Evolutionary conservation across 140 eudicot genomes (phyloP).

Genomic region (Bidens hawaiensis): DNA sequence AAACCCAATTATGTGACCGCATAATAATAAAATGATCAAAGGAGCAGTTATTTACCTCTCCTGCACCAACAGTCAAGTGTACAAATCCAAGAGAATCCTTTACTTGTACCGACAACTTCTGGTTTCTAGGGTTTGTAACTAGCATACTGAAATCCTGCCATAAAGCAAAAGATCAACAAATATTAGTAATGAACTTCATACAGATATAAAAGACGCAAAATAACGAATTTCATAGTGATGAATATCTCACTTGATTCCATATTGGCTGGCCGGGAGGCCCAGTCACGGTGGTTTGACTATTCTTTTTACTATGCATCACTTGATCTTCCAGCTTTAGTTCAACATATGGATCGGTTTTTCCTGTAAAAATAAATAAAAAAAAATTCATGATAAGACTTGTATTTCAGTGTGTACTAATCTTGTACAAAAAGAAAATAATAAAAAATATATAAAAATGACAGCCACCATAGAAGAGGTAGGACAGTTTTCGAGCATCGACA

Average conservation of each 20-base stretch:
- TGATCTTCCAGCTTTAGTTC: slow-evolving; percentile 68
- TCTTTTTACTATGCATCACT: slow-evolving; percentile 65
- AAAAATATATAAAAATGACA: slow-evolving; percentile 4
- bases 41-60: slow-evolving; percentile 44
- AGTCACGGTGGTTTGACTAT: slow-evolving; percentile 77
- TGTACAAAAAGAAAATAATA: background rate
- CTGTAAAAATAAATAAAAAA: slow-evolving; percentile 31
- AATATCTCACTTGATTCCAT: slow-evolving; percentile 76
- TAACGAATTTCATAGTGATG: background rate
- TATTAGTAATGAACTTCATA: background rate
- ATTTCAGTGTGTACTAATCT: background rate
- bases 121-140: slow-evolving; percentile 66
- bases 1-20: background rate
- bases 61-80: slow-evolving; percentile 61
- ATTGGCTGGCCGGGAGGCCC: slow-evolving; percentile 95
- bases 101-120: slow-evolving; percentile 64
- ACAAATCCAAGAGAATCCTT: slow-evolving; percentile 75
- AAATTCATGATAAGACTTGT: background rate
- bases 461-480: slow-evolving; percentile 55
- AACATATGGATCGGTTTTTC: slow-evolving; percentile 87
- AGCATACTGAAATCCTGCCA: slow-evolving; percentile 81
- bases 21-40: background rate
- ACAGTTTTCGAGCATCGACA: slow-evolving; percentile 85
- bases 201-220: background rate
- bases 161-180: slow-evolving; percentile 1